phyloP scores from a whole-genome alignment of 345 rosid genomes.

The Lenwebbia sp. region DNA sequence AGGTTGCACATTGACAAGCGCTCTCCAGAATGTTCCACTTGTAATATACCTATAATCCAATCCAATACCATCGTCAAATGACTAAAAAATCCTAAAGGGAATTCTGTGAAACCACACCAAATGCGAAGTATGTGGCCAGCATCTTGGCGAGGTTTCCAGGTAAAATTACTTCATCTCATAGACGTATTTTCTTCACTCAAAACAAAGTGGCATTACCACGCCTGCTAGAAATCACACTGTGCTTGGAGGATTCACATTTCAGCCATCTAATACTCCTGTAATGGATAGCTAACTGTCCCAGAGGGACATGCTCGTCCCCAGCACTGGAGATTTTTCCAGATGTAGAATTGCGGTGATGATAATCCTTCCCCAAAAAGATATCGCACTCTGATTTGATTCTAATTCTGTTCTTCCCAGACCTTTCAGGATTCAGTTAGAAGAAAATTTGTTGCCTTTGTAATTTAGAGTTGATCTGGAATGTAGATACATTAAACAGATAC shows the following conservation, averaged over 20 bases:
- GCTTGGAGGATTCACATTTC: background rate
- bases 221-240: background rate
- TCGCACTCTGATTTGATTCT: background rate
- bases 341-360: background rate
- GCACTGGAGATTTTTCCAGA: background rate
- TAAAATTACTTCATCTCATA: background rate
- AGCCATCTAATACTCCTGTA: background rate
- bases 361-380: background rate
- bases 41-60: background rate
- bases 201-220: background rate
- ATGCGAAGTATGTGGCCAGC: background rate
- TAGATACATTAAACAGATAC: background rate
- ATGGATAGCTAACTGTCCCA: background rate
- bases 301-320: background rate
- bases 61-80: background rate
- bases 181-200: background rate
- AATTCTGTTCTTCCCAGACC: accelerated
- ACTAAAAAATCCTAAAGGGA: background rate
- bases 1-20: background rate
- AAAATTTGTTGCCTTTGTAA: background rate
- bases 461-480: background rate
- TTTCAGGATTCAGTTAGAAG: background rate
- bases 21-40: background rate
- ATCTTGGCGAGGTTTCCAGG: background rate
- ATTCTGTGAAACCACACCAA: background rate